Evolutionary conservation across 2,329 filamentous ascomycete genomes (phyloP).

Genomic region (Periglandula ipomoeae): DNA sequence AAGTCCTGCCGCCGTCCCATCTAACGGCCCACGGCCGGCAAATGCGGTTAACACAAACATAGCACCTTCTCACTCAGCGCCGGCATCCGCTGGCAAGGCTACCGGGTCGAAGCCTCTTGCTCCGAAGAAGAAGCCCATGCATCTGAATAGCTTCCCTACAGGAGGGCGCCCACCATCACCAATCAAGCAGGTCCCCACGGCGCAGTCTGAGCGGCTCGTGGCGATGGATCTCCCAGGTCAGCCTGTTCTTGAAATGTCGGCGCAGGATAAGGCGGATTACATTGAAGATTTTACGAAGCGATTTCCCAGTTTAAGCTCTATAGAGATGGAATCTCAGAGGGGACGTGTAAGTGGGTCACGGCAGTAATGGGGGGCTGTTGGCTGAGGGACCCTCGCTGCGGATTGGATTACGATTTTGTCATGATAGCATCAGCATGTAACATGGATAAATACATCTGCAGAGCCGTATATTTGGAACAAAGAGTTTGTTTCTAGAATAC

Average conservation of each 20-base stretch:
- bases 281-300: slow-evolving; percentile 67
- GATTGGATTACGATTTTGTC: slow-evolving; percentile 6
- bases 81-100: slow-evolving; percentile 15
- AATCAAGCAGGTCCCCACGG: slow-evolving; percentile 26
- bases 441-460: neutral
- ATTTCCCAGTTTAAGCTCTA: slow-evolving; percentile 73
- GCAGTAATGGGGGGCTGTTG: slow-evolving; percentile 12
- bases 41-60: neutral
- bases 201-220: slow-evolving; percentile 29
- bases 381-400: neutral
- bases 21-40: neutral
- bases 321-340: slow-evolving; percentile 72
- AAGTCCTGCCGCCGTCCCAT: neutral
- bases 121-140: slow-evolving; percentile 52
- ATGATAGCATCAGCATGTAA: slow-evolving; percentile 8
- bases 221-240: slow-evolving; percentile 38
- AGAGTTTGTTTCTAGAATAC: no score
- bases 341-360: slow-evolving; percentile 21
- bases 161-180: slow-evolving; percentile 35
- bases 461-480: neutral
- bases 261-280: slow-evolving; percentile 55
- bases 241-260: slow-evolving; percentile 44
- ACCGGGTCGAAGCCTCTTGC: slow-evolving; percentile 38
- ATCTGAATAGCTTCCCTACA: slow-evolving; percentile 48
- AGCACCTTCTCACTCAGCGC: slow-evolving; percentile 15